A percentile compares a stretch with the other conserved stretches of the same genome.
These are phyloP conservation scores for Russula brevipes DNA, from an alignment of 768 basidiomycete genomes.

Conservation along the genomic window DNA sequence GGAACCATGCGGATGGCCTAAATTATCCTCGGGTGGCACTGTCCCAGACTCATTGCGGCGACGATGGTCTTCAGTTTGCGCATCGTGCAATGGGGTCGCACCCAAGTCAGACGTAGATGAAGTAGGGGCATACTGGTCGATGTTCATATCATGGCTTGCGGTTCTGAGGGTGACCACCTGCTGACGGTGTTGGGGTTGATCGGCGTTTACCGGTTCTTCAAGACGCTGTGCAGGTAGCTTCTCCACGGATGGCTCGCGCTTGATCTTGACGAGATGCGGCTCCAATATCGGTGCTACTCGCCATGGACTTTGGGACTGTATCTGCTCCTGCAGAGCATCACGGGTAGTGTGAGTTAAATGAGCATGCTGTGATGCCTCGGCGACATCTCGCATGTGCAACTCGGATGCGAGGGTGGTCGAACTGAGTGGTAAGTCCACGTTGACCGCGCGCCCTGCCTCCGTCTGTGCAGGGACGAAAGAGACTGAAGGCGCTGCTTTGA, in stretches of 20 bases:
- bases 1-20: neutral
- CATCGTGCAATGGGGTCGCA: neutral
- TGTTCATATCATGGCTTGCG: constrained; percentile 4
- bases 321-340: neutral
- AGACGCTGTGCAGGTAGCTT: neutral
- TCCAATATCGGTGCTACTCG: neutral
- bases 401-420: constrained; percentile 21
- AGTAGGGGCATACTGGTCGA: neutral
- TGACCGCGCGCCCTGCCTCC: constrained; percentile 18
- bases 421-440: constrained; percentile 20
- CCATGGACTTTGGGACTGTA: neutral
- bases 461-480: constrained; percentile 20
- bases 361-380: neutral
- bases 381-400: neutral
- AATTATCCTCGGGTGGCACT: neutral
- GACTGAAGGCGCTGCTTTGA: neutral
- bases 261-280: neutral
- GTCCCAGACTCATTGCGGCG: neutral
- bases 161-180: neutral
- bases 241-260: constrained; percentile 13
- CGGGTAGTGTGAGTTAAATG: neutral
- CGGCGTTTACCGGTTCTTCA: neutral
- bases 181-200: neutral
- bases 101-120: neutral
- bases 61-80: neutral